Percentiles rank a stretch among this genome's conserved stretches.
phyloP scores from a whole-genome alignment of 495 filamentous ascomycete genomes.

The Hypomontagnella monticulosa region DNA sequence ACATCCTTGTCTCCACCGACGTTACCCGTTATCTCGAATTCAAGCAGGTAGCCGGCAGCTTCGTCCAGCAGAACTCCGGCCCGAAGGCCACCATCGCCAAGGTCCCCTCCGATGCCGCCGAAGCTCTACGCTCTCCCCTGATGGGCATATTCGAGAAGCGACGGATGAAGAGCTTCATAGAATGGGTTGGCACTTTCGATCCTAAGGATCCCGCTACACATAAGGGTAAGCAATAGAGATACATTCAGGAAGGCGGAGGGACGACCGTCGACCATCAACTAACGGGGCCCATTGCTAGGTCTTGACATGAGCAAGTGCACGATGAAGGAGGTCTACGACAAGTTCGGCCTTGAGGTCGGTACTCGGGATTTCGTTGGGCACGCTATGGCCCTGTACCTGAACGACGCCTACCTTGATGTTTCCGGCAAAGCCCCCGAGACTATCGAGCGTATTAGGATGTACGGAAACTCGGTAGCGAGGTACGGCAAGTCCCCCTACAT shows the following conservation, averaged over 20 bases:
- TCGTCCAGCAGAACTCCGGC: constrained; percentile 87
- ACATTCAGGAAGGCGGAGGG: background rate
- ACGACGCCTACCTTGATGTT: constrained; percentile 83
- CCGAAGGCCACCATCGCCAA: constrained; percentile 90
- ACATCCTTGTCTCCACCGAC: constrained; percentile 95
- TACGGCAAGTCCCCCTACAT: constrained; percentile 99
- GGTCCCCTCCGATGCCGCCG: constrained; percentile 91
- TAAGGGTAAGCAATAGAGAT: constrained; percentile 68
- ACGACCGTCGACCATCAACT: background rate
- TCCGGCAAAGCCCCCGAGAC: constrained; percentile 81
- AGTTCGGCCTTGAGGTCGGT: constrained; percentile 89
- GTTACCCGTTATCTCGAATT: constrained; percentile 98
- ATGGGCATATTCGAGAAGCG: constrained; percentile 99
- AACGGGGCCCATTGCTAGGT: constrained; percentile 61
- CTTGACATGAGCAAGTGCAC: constrained; percentile 80
- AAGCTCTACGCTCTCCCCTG: constrained; percentile 90
- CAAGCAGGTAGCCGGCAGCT: constrained; percentile 97
- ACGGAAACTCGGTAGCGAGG: constrained; percentile 96
- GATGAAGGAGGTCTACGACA: constrained; percentile 98
- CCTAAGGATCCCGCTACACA: constrained; percentile 84
- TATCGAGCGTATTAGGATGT: constrained; percentile 91
- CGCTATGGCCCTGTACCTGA: constrained; percentile 94
- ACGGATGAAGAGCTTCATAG: constrained; percentile 93
- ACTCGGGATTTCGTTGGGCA: constrained; percentile 98
- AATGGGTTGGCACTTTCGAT: constrained; percentile 95